Conservation (phyloP, 108 stramenopile species). For the Fragilariopsis cylindrus region DNA sequence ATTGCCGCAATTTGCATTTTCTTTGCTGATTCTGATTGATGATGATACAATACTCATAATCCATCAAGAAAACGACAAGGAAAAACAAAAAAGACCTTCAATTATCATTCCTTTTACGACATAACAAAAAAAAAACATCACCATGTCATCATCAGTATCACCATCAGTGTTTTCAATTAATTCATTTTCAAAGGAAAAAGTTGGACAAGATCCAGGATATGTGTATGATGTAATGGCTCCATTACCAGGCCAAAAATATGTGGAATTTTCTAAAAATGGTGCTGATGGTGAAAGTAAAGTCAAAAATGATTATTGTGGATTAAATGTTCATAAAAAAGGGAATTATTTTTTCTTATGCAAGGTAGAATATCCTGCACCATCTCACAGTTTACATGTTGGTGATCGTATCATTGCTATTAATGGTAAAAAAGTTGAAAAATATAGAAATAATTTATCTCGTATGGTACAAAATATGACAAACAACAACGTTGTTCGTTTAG, state of each 20-base stretch:
- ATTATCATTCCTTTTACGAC: background rate
- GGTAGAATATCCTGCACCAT: slow-evolving; percentile 21
- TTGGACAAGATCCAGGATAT: background rate
- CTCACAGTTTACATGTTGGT: slow-evolving; percentile 6
- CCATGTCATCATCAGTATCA: background rate
- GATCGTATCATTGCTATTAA: slow-evolving; percentile 23
- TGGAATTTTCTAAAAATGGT: slow-evolving; percentile 18
- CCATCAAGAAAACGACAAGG: background rate
- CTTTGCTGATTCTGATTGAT: no score
- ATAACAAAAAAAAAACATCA: background rate
- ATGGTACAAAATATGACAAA: background rate
- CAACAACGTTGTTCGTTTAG: slow-evolving; percentile 14
- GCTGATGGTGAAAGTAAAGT: slow-evolving; percentile 10
- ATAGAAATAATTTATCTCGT: background rate
- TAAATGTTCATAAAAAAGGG: slow-evolving; percentile 5
- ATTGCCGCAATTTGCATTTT: no score
- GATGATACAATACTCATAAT: no score
- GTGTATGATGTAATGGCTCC: slow-evolving; percentile 15
- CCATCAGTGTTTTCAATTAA: background rate
- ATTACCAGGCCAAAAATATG: slow-evolving; percentile 16
- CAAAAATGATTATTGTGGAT: slow-evolving; percentile 13
- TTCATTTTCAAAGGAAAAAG: no score
- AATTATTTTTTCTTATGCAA: slow-evolving; percentile 1
- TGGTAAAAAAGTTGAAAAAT: slow-evolving; percentile 18
- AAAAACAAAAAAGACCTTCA: background rate